phyloP scores from a whole-genome alignment of 1,284 basidiomycete species.

The Acaromyces ingoldii region DNA sequence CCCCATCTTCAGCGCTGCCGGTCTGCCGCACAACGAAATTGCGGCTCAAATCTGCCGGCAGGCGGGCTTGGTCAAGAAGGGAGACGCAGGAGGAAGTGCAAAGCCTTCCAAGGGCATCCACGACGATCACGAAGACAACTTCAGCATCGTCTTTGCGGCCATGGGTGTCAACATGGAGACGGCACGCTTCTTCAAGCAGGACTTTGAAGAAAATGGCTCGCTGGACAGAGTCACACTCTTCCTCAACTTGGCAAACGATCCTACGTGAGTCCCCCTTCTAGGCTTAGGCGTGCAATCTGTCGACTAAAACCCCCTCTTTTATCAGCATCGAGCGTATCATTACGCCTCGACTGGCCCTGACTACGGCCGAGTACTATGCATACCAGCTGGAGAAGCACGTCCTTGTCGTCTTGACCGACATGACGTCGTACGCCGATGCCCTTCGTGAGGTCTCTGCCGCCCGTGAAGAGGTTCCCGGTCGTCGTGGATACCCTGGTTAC shows the following conservation, averaged over 20 bases:
- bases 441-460: constrained; percentile 91
- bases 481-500: constrained; percentile 97
- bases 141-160: constrained; percentile 98
- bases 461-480: constrained; percentile 97
- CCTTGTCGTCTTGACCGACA: constrained; percentile 96
- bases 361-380: constrained; percentile 98
- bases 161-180: constrained; percentile 99
- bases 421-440: constrained; percentile 97
- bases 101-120: constrained; percentile 91
- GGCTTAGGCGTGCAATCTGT: background rate
- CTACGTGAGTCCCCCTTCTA: constrained; percentile 60
- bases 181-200: constrained; percentile 98
- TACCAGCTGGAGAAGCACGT: constrained; percentile 99
- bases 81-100: constrained; percentile 35
- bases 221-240: constrained; percentile 96
- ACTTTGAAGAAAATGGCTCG: constrained; percentile 98
- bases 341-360: constrained; percentile 93
- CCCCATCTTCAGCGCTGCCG: constrained; percentile 98
- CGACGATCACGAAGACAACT: constrained; percentile 99
- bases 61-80: constrained; percentile 82
- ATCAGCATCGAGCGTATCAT: constrained; percentile 90
- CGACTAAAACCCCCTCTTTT: background rate
- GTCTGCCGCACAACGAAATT: constrained; percentile 99
- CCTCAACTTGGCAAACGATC: constrained; percentile 98
- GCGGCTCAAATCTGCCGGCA: constrained; percentile 99